Evolutionary conservation across 139 green algal genomes (phyloP).

Genomic region (Haematococcus sp.): DNA sequence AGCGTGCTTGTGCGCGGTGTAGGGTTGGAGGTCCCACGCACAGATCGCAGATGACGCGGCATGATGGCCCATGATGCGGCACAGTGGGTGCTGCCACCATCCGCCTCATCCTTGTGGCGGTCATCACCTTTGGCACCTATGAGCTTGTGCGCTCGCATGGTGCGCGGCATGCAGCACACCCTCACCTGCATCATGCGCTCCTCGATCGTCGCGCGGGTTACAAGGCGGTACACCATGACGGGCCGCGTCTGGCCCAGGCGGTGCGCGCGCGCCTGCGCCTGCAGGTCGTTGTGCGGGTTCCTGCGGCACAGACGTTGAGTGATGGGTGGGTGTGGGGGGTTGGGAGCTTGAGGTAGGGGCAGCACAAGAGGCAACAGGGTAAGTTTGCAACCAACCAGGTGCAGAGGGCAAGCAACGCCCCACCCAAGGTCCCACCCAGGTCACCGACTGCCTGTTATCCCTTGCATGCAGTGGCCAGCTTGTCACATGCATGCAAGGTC

Average conservation of each 20-base stretch:
- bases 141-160: too few relatives aligned
- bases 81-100: not conserved
- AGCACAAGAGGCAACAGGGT: not conserved
- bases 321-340: constrained; percentile 64
- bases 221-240: constrained; percentile 77
- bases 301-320: constrained; percentile 57
- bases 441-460: too few relatives aligned
- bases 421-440: too few relatives aligned
- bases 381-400: too few relatives aligned
- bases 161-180: too few relatives aligned
- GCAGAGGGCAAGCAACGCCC: too few relatives aligned
- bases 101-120: too few relatives aligned
- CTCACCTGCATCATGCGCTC: constrained; percentile 89
- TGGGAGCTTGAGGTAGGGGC: not conserved
- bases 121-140: too few relatives aligned
- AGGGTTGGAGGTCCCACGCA: not conserved
- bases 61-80: not conserved
- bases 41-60: too few relatives aligned
- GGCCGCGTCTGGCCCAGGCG: constrained; percentile 69
- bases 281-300: constrained; percentile 82
- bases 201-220: constrained; percentile 80
- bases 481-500: too few relatives aligned
- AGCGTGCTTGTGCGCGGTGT: not conserved
- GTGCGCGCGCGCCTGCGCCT: constrained; percentile 72
- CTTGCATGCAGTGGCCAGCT: too few relatives aligned